Evolutionary conservation across 495 filamentous ascomycete species (phyloP).

Genomic region (Penicillium riverlandense): DNA sequence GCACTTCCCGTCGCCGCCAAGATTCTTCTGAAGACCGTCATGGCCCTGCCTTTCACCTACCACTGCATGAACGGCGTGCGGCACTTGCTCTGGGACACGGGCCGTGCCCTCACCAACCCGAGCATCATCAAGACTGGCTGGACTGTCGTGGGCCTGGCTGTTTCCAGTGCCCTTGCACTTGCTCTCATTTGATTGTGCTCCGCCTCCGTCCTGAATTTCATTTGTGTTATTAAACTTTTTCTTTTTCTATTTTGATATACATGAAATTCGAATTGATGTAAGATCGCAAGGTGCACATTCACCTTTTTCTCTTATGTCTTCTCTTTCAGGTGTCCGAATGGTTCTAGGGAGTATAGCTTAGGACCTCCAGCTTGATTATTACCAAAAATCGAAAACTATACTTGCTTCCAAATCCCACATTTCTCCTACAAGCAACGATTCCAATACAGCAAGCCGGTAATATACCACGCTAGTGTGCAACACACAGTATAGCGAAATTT

Average conservation of each 20-base stretch:
- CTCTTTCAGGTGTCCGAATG: neutral
- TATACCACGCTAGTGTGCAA: too few relatives aligned
- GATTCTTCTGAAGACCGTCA: conserved; percentile 59
- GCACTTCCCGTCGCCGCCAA: conserved; percentile 63
- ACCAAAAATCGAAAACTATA: too few relatives aligned
- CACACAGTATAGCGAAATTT: too few relatives aligned
- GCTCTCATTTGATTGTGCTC: conserved; percentile 42
- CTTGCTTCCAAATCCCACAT: too few relatives aligned
- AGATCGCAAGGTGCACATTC: conserved; percentile 13
- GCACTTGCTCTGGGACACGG: conserved; percentile 83
- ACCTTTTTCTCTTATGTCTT: conserved; percentile 2
- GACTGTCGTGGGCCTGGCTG: conserved; percentile 60
- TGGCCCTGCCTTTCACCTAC: conserved; percentile 81
- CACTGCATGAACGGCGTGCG: conserved; percentile 83
- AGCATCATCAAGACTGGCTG: conserved; percentile 70
- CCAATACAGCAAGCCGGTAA: too few relatives aligned
- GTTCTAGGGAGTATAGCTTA: too few relatives aligned
- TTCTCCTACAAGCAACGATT: too few relatives aligned
- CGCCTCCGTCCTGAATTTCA: conserved; percentile 20
- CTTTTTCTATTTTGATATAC: conserved; percentile 10
- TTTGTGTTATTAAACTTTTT: conserved; percentile 34
- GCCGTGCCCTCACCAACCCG: conserved; percentile 58
- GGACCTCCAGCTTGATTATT: too few relatives aligned
- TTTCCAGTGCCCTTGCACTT: conserved; percentile 54
- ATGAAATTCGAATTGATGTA: conserved; percentile 16